phyloP scores from a whole-genome alignment of 805 yeast species.

The Pichia exigua region DNA sequence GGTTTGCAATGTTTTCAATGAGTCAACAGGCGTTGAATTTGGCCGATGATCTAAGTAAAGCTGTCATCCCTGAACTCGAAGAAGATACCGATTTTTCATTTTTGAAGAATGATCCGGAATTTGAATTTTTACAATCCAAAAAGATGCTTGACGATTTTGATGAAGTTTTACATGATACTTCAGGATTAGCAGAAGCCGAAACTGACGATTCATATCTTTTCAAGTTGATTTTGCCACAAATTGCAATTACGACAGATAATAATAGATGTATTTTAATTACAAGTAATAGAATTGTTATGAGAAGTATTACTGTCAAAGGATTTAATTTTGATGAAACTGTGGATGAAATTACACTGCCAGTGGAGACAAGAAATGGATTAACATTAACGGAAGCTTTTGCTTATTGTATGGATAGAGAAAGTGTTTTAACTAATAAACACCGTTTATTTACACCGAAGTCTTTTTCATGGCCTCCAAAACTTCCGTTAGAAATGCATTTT shows the following conservation, averaged over 20 bases:
- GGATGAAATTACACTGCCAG: slow-evolving; percentile 30
- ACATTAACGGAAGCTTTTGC: slow-evolving; percentile 48
- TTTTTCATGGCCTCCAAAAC: slow-evolving; percentile 55
- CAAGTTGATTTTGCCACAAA: slow-evolving; percentile 75
- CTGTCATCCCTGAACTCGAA: background rate
- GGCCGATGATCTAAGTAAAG: slow-evolving; percentile 21
- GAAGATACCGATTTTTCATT: slow-evolving; percentile 5
- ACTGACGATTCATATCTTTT: slow-evolving; percentile 38
- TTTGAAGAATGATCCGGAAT: slow-evolving; percentile 8
- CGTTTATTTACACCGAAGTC: slow-evolving; percentile 26
- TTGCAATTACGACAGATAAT: slow-evolving; percentile 46
- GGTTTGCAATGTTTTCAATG: slow-evolving; percentile 22
- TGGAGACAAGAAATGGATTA: slow-evolving; percentile 52
- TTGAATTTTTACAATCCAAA: slow-evolving; percentile 15
- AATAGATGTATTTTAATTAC: slow-evolving; percentile 44
- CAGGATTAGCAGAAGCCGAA: slow-evolving; percentile 14
- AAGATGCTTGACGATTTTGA: slow-evolving; percentile 41
- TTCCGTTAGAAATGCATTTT: slow-evolving; percentile 57
- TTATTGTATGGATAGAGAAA: slow-evolving; percentile 39
- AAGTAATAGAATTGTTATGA: slow-evolving; percentile 52
- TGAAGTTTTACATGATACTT: slow-evolving; percentile 36
- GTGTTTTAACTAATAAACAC: slow-evolving; percentile 26
- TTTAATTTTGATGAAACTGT: slow-evolving; percentile 32
- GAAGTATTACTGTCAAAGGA: slow-evolving; percentile 39
- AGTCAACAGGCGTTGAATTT: slow-evolving; percentile 25